phyloP scores from a whole-genome alignment of 441 rosid species.

The Bruguiera hainesii region DNA sequence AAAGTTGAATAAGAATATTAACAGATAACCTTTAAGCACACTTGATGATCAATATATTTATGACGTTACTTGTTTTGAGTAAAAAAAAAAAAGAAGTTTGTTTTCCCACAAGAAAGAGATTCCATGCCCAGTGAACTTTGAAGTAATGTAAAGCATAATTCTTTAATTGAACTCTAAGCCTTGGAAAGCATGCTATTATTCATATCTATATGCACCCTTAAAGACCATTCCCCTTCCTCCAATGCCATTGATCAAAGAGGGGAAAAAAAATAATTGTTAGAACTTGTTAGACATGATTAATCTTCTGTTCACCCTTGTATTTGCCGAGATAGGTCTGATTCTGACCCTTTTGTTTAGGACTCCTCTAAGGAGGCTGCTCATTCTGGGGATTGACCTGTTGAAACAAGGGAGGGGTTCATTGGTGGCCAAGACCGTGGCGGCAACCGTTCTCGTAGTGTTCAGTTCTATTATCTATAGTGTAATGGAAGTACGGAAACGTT shows the following conservation, averaged over 20 bases:
- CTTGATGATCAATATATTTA: no score
- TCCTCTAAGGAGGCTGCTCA: slow-evolving; percentile 45
- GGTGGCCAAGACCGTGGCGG: slow-evolving; percentile 38
- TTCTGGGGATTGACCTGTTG: slow-evolving; percentile 30
- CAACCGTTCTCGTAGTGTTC: slow-evolving; percentile 38
- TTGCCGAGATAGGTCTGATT: slow-evolving; percentile 37
- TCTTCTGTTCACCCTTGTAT: slow-evolving; percentile 32
- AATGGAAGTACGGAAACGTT: slow-evolving; percentile 25
- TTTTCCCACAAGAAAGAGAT: neutral
- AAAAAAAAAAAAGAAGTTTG: neutral
- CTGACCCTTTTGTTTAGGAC: slow-evolving; percentile 28
- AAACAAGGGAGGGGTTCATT: slow-evolving; percentile 45
- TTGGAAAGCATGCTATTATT: neutral
- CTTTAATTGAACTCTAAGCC: slow-evolving; percentile 20
- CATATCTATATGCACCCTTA: neutral
- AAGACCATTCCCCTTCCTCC: slow-evolving; percentile 1
- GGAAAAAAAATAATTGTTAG: neutral
- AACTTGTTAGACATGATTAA: slow-evolving; percentile 31
- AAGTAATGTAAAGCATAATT: slow-evolving; percentile 23
- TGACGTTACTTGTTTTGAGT: neutral
- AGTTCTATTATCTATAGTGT: slow-evolving; percentile 22
- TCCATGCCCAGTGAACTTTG: neutral
- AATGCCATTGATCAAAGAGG: neutral
- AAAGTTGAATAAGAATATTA: no score
- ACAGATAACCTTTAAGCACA: no score